Percentiles rank a stretch among this genome's conserved stretches.
Conservation (phyloP, 2,329 filamentous ascomycete genomes). For the Lojkania enalia region DNA sequence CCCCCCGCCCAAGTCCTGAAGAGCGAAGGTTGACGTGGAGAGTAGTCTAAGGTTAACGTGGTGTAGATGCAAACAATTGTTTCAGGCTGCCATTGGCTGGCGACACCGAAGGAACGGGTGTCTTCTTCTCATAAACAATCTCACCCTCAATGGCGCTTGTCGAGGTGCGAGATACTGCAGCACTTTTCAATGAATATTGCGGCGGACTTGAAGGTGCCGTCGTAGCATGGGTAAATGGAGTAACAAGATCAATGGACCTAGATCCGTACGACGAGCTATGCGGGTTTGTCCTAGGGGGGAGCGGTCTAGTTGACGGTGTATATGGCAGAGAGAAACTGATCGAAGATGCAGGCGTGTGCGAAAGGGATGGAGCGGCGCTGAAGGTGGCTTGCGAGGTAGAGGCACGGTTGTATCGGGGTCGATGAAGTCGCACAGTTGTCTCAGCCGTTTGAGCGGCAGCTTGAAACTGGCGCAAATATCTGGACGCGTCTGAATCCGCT, state of each 20-base stretch:
- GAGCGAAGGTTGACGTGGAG: too few species aligned
- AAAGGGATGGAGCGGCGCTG: conserved; percentile 49
- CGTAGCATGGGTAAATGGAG: conserved; percentile 36
- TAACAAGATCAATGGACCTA: conserved; percentile 51
- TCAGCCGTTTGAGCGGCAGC: conserved; percentile 25
- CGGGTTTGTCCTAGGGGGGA: conserved; percentile 46
- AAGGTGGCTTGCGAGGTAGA: conserved; percentile 41
- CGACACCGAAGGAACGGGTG: conserved; percentile 35
- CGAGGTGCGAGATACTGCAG: conserved; percentile 37
- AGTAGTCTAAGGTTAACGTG: neutral
- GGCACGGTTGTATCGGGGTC: conserved; percentile 42
- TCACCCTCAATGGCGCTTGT: conserved; percentile 43
- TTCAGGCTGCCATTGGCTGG: conserved; percentile 44
- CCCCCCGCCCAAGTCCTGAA: too few species aligned
- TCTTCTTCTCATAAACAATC: conserved; percentile 43
- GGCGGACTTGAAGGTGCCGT: conserved; percentile 40
- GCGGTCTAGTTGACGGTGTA: conserved; percentile 43
- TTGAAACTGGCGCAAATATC: conserved; percentile 49
- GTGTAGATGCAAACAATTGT: conserved; percentile 36
- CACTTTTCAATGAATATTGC: conserved; percentile 39
- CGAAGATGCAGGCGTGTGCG: conserved; percentile 52
- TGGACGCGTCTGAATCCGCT: conserved; percentile 45
- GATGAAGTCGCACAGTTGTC: conserved; percentile 23
- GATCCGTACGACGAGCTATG: conserved; percentile 44
- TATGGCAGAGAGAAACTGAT: conserved; percentile 51